These are phyloP conservation scores for Pestalotiopsis sp. DNA, from an alignment of 2,329 filamentous ascomycete species.

Conservation along the genomic window DNA sequence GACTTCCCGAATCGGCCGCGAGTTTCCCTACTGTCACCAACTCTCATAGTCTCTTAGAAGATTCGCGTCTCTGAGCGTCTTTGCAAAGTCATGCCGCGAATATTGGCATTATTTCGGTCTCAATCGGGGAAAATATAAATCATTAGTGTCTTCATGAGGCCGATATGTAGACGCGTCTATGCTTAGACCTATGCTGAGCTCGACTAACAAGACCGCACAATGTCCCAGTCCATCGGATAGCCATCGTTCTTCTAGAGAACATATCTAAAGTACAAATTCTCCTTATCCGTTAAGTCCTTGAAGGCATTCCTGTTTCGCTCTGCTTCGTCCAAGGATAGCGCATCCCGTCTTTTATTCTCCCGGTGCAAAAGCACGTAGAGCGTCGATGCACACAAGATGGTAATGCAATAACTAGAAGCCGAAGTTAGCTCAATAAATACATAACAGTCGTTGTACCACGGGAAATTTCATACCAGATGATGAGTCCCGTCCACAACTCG, in stretches of 20 bases:
- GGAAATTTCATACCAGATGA: conserved; percentile 49
- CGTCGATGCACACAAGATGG: conserved; percentile 56
- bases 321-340: conserved; percentile 47
- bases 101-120: too few species aligned
- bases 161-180: too few species aligned
- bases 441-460: not conserved
- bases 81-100: too few species aligned
- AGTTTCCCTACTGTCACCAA: too few species aligned
- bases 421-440: conserved; percentile 2
- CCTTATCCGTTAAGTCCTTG: conserved; percentile 67
- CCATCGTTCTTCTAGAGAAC: too few species aligned
- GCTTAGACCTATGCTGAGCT: too few species aligned
- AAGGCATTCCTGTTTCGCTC: conserved; percentile 69
- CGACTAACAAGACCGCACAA: too few species aligned
- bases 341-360: conserved; percentile 59
- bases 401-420: conserved; percentile 63
- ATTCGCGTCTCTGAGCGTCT: too few species aligned
- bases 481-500: conserved; percentile 69
- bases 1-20: not conserved
- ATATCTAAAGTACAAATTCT: conserved; percentile 70
- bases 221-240: too few species aligned
- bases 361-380: conserved; percentile 61
- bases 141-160: too few species aligned
- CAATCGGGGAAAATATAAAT: too few species aligned
- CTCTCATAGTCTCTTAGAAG: too few species aligned